Conservation (phyloP, 2,329 filamentous ascomycete genomes). For the Aquanectria penicillioides region DNA sequence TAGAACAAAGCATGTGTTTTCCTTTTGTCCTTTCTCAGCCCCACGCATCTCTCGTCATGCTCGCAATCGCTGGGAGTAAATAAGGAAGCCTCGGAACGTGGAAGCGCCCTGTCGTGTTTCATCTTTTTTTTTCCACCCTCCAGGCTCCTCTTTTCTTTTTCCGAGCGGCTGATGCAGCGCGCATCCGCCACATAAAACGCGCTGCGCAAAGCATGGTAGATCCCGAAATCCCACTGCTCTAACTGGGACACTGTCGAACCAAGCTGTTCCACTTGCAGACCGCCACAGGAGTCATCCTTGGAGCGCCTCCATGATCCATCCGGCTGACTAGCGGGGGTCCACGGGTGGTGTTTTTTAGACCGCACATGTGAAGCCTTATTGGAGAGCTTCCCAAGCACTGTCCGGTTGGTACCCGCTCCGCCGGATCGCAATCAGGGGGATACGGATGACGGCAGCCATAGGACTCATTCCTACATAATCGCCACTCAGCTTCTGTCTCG, state of each 20-base stretch:
- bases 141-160: constrained; percentile 8
- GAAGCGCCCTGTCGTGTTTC: constrained; percentile 28
- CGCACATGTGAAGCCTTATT: neutral
- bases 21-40: constrained; percentile 1
- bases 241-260: constrained; percentile 14
- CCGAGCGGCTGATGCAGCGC: neutral
- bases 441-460: no score
- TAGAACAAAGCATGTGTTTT: neutral
- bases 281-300: constrained; percentile 13
- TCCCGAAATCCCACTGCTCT: constrained; percentile 11
- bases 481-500: no score
- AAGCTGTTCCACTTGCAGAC: constrained; percentile 25
- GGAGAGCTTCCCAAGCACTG: neutral
- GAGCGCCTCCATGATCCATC: neutral
- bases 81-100: constrained; percentile 10
- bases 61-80: no score
- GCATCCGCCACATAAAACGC: constrained; percentile 13
- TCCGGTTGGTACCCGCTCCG: no score
- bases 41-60: constrained; percentile 2
- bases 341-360: neutral
- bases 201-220: constrained; percentile 13
- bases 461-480: no score
- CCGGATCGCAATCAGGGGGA: no score
- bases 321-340: neutral
- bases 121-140: constrained; percentile 18